A percentile compares a stretch with the other conserved stretches of the same genome.
Evolutionary conservation across 2,329 filamentous ascomycete genomes (phyloP).

Genomic region (Colletotrichum siamense): DNA sequence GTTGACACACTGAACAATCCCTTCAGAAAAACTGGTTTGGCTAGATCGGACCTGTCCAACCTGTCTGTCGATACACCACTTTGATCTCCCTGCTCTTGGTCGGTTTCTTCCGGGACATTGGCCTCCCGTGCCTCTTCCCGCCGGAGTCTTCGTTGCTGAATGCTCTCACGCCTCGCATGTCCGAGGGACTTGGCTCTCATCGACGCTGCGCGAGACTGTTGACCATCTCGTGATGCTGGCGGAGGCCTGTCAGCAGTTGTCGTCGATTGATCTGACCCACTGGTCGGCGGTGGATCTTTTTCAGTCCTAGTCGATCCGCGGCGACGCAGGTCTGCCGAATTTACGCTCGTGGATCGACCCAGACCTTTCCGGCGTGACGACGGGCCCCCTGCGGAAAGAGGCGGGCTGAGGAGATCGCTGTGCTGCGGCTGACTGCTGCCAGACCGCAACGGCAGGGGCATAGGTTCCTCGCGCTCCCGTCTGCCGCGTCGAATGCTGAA

Average conservation of each 20-base stretch:
- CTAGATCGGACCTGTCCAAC: conserved; percentile 74
- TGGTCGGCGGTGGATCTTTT: conserved; percentile 75
- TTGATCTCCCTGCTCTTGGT: conserved; percentile 61
- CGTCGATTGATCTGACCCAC: conserved; percentile 80
- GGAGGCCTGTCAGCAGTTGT: conserved; percentile 58
- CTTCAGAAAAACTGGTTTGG: conserved; percentile 95
- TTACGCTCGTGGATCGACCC: conserved; percentile 89
- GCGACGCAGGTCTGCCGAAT: conserved; percentile 81
- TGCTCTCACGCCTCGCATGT: conserved; percentile 88
- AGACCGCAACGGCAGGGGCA: conserved; percentile 52
- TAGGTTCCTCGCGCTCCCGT: conserved; percentile 57
- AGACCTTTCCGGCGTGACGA: conserved; percentile 72
- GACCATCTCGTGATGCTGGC: conserved; percentile 55
- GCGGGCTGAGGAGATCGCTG: conserved; percentile 79
- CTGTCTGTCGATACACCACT: conserved; percentile 67
- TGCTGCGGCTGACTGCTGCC: conserved; percentile 75
- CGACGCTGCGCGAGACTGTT: conserved; percentile 65
- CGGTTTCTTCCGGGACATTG: conserved; percentile 90
- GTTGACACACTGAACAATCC: conserved; percentile 97
- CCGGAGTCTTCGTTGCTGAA: conserved; percentile 81
- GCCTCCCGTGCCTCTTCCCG: conserved; percentile 76
- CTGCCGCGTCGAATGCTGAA: conserved; percentile 78
- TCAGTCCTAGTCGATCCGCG: conserved; percentile 54
- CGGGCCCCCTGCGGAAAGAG: conserved; percentile 64
- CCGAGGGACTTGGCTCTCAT: conserved; percentile 86